Evolutionary conservation across 2,329 filamentous ascomycete genomes (phyloP).

Genomic region (Penicillium hesseltinei): DNA sequence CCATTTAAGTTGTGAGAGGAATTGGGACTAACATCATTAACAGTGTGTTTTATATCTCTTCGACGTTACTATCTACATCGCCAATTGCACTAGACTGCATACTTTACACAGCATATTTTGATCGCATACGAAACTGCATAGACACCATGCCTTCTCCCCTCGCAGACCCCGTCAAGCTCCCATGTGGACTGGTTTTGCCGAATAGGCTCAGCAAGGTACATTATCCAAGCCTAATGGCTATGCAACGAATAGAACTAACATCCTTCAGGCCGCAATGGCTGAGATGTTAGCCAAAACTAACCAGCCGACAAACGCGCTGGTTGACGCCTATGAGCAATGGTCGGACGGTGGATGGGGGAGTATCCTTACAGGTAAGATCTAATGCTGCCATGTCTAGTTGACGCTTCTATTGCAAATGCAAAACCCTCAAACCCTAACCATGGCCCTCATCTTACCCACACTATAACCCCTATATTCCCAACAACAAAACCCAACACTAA

Average conservation of each 20-base stretch:
- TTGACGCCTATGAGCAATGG: slow-evolving; percentile 54
- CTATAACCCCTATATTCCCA: not conserved
- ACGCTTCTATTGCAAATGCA: too few species aligned
- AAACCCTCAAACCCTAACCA: not conserved
- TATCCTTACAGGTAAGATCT: slow-evolving; percentile 41
- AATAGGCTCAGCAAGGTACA: slow-evolving; percentile 53
- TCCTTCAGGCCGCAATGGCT: slow-evolving; percentile 44
- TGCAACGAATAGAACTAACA: not conserved
- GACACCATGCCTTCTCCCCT: slow-evolving; percentile 29
- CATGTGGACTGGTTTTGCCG: slow-evolving; percentile 55
- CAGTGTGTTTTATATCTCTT: not conserved
- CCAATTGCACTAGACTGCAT: not conserved
- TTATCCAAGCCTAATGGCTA: not conserved
- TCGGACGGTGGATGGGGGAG: slow-evolving; percentile 43
- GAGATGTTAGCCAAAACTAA: slow-evolving; percentile 47
- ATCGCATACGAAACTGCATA: not conserved
- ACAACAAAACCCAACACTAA: not conserved
- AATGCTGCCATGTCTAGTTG: not conserved
- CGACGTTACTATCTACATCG: not conserved
- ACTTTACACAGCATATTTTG: not conserved
- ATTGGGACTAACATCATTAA: not conserved
- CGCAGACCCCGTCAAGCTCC: slow-evolving; percentile 49
- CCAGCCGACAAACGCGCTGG: slow-evolving; percentile 45
- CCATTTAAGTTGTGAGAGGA: not conserved
- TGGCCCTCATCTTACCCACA: not conserved